Percentiles rank a stretch among this genome's conserved stretches.
Conservation (phyloP, 257 asterid species). For the Linaria vulgaris region DNA sequence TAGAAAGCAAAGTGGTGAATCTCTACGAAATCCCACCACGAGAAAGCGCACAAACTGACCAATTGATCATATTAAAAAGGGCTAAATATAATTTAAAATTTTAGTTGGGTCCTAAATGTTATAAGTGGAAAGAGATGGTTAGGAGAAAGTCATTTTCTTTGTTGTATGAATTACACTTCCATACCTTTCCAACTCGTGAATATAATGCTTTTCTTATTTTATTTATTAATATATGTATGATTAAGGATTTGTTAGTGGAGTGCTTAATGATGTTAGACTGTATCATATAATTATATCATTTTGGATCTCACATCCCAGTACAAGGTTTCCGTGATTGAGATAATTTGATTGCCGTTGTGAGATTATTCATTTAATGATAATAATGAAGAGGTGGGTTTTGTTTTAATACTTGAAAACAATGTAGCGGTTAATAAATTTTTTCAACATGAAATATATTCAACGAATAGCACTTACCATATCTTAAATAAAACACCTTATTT, state of each 20-base stretch:
- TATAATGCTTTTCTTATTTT: background rate
- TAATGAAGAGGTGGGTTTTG: background rate
- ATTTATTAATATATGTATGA: no score
- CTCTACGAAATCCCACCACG: conserved; percentile 48
- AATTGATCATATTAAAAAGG: conserved; percentile 13
- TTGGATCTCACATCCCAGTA: conserved; percentile 22
- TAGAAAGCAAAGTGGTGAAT: conserved; percentile 29
- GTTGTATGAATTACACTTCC: conserved; percentile 28
- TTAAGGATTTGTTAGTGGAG: conserved; percentile 31
- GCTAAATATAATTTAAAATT: background rate
- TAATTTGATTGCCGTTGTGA: conserved; percentile 19
- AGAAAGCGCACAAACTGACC: conserved; percentile 23
- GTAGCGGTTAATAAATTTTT: no score
- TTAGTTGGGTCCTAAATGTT: background rate
- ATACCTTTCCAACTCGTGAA: conserved; percentile 33
- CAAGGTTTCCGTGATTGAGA: conserved; percentile 1
- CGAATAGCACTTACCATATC: no score
- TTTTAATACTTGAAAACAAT: background rate
- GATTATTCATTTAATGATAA: background rate
- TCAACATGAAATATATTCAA: no score
- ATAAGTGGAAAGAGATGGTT: conserved; percentile 39
- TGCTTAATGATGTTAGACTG: conserved; percentile 37
- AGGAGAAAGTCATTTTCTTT: conserved; percentile 64
- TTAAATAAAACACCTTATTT: no score
- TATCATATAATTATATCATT: conserved; percentile 25